Base-by-base conservation (phyloP, 2,329 filamentous ascomycete species). In the Curvularia eragrostidis region DNA sequence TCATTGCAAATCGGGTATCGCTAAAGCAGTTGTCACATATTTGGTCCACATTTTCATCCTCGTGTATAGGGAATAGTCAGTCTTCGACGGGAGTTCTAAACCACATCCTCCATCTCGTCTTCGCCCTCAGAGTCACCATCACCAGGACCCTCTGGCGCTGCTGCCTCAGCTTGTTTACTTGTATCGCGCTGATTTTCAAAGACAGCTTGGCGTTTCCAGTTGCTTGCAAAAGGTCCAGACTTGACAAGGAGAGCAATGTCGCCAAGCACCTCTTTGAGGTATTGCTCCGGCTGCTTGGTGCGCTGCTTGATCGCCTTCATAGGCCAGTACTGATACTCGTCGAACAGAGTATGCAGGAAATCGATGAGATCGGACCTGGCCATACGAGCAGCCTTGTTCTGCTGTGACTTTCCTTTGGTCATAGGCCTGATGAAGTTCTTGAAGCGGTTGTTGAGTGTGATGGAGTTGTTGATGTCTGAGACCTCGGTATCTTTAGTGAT, bases 231-330 rank as follows among this genome's bases (percentile, higher is more conserved):
- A 3, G 87, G 85, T 24, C 94, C 94, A 46, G 87, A 89, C 76
- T 93, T 91, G 74, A 96, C 89, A 59, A 97, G 80, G 19, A 90
- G 86, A 0, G 92, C 94, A 58, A 98, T 86, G 71, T 92, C 88
- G 62, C 93, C 90, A 65, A 99, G 80, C 0, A 89, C 89, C 73
- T 95, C 87, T 53, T 94, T 92, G 61, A 99, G 85, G 76, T 93
- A 98, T n/a, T 90, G 88, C 75, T 98, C 95, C 1, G 95, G 95
- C 78, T 99, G 95, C 58, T 89, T 86, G 38, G 96, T 85, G 59
- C 85, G 82, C 49, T 87, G 83, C 63, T 92, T 91, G 66, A 99
- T 85, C 5, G 90, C 87, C 72, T 91, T 93, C 83, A 98, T 91
- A n/a, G 90, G 88, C 93, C 94, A 99, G 78, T 95, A 98, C 68